Evolutionary conservation across 2,329 filamentous ascomycete species (phyloP), one percentile per base, ranked within the genome.

Genomic region (Cytospora piceicola): DNA sequence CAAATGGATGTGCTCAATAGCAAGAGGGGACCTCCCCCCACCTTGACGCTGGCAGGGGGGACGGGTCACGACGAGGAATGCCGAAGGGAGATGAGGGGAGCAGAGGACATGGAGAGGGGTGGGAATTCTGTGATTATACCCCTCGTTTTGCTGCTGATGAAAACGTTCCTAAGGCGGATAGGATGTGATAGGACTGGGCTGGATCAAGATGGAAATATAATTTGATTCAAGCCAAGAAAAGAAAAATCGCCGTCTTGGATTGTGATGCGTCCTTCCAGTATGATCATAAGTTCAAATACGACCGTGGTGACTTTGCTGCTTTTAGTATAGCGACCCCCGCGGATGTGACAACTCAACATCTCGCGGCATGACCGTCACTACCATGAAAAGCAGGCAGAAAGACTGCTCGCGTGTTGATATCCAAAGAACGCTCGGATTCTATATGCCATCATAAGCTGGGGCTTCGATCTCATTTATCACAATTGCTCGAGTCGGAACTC

Each of bases 191-290:
- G 32, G 53, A 57, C 53, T 51, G 39, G 53, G 36, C 60, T 57
- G 60, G 29, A 36, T 58, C n/a, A 5, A 24, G 8, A 24, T 63
- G 53, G 53, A 57, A 57, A 63, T 63, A 57, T 51, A 29, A 36
- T 36, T 51, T 46, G 22, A 17, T 52, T 57, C 56, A n/a, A n/a
- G n/a, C n/a, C n/a, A n/a, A n/a, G 39, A 63, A 27, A 27, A 57
- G 30, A 42, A 7, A 20, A 5, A 9, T 14, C 34, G 22, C 51
- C 51, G 39, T 51, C 29, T 20, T 52, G 29, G 20, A 36, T 14
- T 24, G 53, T 27, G n/a, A 34, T 24, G 22, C 29, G 51, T 34
- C n/a, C 46, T 49, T 12, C 30, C 29, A 17, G 3, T 20, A 39
- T 46, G 0, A n/a, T 15, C 29, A 24, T 27, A 14, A 22, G 20